Conservation (phyloP, 768 basidiomycete species). For the Pulveroboletus frians region DNA sequence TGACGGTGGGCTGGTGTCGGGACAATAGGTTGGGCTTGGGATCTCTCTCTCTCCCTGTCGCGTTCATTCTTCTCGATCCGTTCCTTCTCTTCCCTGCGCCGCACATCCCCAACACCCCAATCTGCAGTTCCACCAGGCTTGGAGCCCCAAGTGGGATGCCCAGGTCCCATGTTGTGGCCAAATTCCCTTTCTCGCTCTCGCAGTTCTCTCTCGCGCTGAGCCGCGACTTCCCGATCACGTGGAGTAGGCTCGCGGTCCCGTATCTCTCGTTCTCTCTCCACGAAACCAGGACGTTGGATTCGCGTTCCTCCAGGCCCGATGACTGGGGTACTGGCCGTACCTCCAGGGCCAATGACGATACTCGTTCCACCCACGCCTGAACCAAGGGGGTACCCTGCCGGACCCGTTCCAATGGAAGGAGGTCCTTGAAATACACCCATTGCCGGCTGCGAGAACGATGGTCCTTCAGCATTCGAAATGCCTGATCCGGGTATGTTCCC, state of each 20-base stretch:
- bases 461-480: constrained; percentile 12
- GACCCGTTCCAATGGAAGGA: constrained; percentile 17
- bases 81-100: constrained; percentile 34
- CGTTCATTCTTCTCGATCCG: constrained; percentile 21
- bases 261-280: constrained; percentile 30
- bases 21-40: constrained; percentile 22
- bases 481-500: constrained; percentile 8
- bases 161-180: constrained; percentile 20
- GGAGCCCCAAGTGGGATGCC: constrained; percentile 28
- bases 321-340: constrained; percentile 13
- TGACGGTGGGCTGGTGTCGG: constrained; percentile 27
- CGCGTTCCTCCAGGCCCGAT: constrained; percentile 18
- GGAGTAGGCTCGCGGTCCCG: constrained; percentile 18
- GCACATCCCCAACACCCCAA: constrained; percentile 31
- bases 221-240: constrained; percentile 21
- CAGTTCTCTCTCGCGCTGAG: constrained; percentile 24
- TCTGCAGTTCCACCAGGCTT: constrained; percentile 30
- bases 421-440: constrained; percentile 28
- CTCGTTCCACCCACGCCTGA: constrained; percentile 17
- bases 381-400: constrained; percentile 19
- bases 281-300: constrained; percentile 25
- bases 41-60: constrained; percentile 29
- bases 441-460: constrained; percentile 20
- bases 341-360: constrained; percentile 25
- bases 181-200: constrained; percentile 24